Evolutionary conservation across 192 early-diverging fungal species (phyloP).

Genomic region (Paraglomus brasilianum): DNA sequence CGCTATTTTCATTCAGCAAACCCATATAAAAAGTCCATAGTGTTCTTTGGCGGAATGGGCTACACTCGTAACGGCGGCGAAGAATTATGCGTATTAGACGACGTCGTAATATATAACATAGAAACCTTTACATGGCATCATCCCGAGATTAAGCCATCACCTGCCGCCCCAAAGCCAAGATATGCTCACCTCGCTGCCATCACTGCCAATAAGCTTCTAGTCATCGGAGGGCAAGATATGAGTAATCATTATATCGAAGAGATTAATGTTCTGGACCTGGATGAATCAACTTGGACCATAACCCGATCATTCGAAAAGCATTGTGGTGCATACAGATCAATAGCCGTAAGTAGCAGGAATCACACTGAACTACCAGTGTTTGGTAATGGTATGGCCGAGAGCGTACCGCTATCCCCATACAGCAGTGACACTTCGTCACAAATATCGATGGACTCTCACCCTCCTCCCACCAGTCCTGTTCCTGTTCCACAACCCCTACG

Average conservation of each 20-base stretch:
- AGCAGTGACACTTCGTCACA: background rate
- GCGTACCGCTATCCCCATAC: constrained; percentile 6
- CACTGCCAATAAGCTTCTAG: constrained; percentile 58
- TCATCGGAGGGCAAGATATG: constrained; percentile 78
- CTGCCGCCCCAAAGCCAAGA: constrained; percentile 61
- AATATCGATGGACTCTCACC: constrained; percentile 29
- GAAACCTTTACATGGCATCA: constrained; percentile 65
- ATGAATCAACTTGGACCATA: constrained; percentile 63
- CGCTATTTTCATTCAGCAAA: constrained; percentile 81
- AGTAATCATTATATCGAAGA: constrained; percentile 76
- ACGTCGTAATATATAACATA: constrained; percentile 68
- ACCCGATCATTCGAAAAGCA: constrained; percentile 69
- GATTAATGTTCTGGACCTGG: constrained; percentile 74
- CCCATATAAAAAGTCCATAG: constrained; percentile 62
- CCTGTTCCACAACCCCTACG: constrained; percentile 35
- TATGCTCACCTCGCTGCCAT: constrained; percentile 79
- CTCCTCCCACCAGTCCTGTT: constrained; percentile 24
- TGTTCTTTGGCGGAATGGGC: constrained; percentile 83
- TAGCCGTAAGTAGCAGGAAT: constrained; percentile 59
- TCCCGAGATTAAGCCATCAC: constrained; percentile 44
- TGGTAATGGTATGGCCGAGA: constrained; percentile 35
- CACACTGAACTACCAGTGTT: constrained; percentile 44
- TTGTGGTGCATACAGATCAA: constrained; percentile 77
- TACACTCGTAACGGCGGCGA: constrained; percentile 54
- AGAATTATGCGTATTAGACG: constrained; percentile 65